phyloP scores from a whole-genome alignment of 495 filamentous ascomycete species.

The Penicillium soppii region DNA sequence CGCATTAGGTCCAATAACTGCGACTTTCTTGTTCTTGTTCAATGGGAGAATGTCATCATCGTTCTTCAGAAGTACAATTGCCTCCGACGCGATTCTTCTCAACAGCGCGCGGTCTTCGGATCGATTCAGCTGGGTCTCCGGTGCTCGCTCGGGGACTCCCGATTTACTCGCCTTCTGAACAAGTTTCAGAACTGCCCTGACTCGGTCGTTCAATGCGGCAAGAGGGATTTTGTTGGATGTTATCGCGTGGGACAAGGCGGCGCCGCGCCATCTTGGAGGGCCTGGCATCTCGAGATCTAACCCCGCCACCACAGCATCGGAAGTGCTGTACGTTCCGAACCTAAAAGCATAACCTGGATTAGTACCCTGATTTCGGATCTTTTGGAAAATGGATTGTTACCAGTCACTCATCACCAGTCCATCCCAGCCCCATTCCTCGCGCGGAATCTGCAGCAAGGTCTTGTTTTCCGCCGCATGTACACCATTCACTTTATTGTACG shows the following conservation, averaged over 20 bases:
- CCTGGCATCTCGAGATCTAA: conserved; percentile 74
- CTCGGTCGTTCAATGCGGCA: conserved; percentile 55
- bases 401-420: conserved; percentile 75
- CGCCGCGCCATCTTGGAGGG: conserved; percentile 52
- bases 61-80: conserved; percentile 77
- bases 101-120: conserved; percentile 60
- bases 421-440: conserved; percentile 70
- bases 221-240: conserved; percentile 37
- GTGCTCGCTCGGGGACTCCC: conserved; percentile 51
- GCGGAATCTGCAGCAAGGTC: conserved; percentile 57
- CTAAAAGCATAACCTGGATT: background rate
- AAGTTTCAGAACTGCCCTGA: conserved; percentile 51
- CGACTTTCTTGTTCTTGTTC: conserved; percentile 55
- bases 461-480: conserved; percentile 65
- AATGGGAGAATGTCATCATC: conserved; percentile 61
- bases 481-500: conserved; percentile 76
- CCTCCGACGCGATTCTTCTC: conserved; percentile 58
- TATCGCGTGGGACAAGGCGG: background rate
- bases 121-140: conserved; percentile 39
- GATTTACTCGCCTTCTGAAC: conserved; percentile 41
- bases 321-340: conserved; percentile 26
- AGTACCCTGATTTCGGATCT: background rate
- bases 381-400: conserved; percentile 28
- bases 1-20: conserved; percentile 75
- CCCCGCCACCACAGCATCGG: conserved; percentile 59